Evolutionary conservation across 495 filamentous ascomycete genomes (phyloP), one percentile per base, ranked within the genome.

Genomic region (Podospora conica): DNA sequence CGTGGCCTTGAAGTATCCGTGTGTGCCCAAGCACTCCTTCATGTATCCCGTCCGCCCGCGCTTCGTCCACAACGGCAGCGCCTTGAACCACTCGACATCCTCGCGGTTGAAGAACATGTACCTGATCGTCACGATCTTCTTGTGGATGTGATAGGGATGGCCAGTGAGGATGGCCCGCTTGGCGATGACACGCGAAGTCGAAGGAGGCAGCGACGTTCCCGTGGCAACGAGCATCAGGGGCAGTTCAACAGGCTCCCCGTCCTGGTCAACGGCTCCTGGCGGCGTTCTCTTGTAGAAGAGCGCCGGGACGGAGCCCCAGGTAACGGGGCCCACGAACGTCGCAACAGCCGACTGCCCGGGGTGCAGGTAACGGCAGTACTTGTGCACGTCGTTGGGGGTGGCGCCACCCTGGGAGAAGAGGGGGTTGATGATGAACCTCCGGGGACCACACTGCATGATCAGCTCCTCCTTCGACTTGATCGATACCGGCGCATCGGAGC

Each of bases 41-140:
- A 98, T 87, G 70, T 86, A 96, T 12, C 95, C 95, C 66, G 84
- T 88, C 71, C 94, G 84, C 1, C 95, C 95, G 58, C 95, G 79
- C 78, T 86, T 91, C 31, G 95, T 98, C 92, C 94, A 98, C 65
- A 98, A 79, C 68, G 92, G 93, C 73, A 98, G 78, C 3, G 93
- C 93, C 77, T 96, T 96, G 83, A 98, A 98, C 92, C 92, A 98
- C 68, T 87, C 83, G 55, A 98, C 89, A 73, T 98, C 96, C 76
- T 96, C 92, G 18, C 85, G 76, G 78, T 96, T 96, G 85, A 98
- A 98, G 83, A 98, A 98, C 95, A 98, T 98, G 84, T 98, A 98
- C 24, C 95, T 88, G 23, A 98, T 87, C 1, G 96, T 98, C 63
- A 98, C 96, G 24, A 98, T 80, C 77, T 90, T 91, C 81, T 94